Evolutionary conservation across 2,329 filamentous ascomycete species (phyloP), one percentile per base, ranked within the genome.

Genomic region (Colletotrichum sp.): DNA sequence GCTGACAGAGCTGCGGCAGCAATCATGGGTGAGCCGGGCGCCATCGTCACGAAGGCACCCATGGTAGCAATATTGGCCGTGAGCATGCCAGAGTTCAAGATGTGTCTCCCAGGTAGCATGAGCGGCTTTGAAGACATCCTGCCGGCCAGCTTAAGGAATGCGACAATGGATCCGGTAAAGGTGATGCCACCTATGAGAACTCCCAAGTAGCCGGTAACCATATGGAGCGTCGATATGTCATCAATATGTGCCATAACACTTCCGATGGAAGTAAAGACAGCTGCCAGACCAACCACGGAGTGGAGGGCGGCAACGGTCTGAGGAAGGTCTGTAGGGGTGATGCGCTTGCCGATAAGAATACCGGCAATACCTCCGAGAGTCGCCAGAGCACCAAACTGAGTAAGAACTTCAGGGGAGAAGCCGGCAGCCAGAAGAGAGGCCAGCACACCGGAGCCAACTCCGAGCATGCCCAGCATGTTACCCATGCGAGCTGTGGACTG

Each of bases 291-390:
- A 36, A 98, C 95, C 9, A 98, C 95, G 0, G 95, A 97, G 83
- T 98, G 95, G 34, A 98, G 86, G 1, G 95, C 95, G 24, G 95
- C 95, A 3, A 98, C 95, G 0, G 95, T 98, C 81, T 98, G 95
- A 0, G 95, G 95, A 3, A 98, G 90, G 69, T 95, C 94, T 0
- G 95, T 98, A 0, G 95, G 94, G 0, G 95, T 97, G 77, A 98
- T 98, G 15, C 95, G 91, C 78, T 95, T 93, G 57, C 95, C 95
- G 76, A 98, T 96, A 29, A 95, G 81, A 64, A 94, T 89, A 36
- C 94, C 92, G 76, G 90, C 85, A 34, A 96, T 80, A 67, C 91
- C 89, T 71, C 95, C 95, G 12, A 94, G 81, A 11, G 92, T 89
- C 27, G 95, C 95, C 27, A 98, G 90, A 13, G 87, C 90, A n/a